phyloP scores from a whole-genome alignment of 768 basidiomycete genomes.

The Asterophora parasitica region DNA sequence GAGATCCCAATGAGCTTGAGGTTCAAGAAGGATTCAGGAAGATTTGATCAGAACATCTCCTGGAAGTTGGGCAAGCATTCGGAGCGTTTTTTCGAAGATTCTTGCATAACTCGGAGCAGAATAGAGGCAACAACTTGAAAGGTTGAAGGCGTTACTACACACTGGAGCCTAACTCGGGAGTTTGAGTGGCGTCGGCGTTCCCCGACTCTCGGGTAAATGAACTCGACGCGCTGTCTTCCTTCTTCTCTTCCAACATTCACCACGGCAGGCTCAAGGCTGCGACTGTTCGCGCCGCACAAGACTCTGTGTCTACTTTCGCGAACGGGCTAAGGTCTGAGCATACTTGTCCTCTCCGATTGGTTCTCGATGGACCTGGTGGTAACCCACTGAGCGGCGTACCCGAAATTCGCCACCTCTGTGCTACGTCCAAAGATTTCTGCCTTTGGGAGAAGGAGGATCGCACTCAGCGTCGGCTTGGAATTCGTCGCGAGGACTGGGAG shows the following conservation, averaged over 20 bases:
- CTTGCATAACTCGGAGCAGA: too few species aligned
- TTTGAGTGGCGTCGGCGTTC: too few species aligned
- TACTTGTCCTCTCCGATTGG: slow-evolving; percentile 24
- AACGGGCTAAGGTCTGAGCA: slow-evolving; percentile 39
- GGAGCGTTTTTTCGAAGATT: too few species aligned
- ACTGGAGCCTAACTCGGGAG: too few species aligned
- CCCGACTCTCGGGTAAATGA: too few species aligned
- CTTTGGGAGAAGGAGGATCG: slow-evolving; percentile 14
- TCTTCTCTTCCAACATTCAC: neutral
- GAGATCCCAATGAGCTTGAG: too few species aligned
- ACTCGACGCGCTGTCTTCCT: too few species aligned
- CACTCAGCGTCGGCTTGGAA: slow-evolving; percentile 13
- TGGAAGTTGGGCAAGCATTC: too few species aligned
- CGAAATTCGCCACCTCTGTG: slow-evolving; percentile 21
- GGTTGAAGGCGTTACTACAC: too few species aligned
- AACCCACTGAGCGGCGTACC: slow-evolving; percentile 24
- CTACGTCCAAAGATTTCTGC: slow-evolving; percentile 13
- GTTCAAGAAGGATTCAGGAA: too few species aligned
- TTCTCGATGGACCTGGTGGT: slow-evolving; percentile 25
- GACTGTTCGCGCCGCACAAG: slow-evolving; percentile 33
- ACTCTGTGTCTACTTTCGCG: slow-evolving; percentile 20
- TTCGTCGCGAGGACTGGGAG: slow-evolving; percentile 28
- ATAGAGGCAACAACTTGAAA: too few species aligned
- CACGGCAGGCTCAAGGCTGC: slow-evolving; percentile 36
- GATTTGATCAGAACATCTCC: too few species aligned